These are phyloP conservation scores for Jackrogersella minutella DNA, from an alignment of 495 filamentous ascomycete species.

Conservation along the genomic window DNA sequence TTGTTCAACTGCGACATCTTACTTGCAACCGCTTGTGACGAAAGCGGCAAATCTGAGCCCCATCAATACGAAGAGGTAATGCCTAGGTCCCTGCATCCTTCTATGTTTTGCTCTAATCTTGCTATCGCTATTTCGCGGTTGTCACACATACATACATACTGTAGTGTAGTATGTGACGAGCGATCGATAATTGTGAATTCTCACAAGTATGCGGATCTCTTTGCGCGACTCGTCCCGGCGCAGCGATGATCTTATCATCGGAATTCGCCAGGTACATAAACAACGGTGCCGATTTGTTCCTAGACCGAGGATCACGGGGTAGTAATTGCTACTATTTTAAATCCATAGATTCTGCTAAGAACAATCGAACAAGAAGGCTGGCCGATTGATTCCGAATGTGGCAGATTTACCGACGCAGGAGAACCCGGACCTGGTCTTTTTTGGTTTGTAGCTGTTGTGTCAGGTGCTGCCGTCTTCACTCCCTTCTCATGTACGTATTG, in stretches of 20 bases:
- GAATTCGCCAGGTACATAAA: slow-evolving; percentile 5
- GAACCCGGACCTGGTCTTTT: slow-evolving; percentile 27
- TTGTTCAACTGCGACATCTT: slow-evolving; percentile 16
- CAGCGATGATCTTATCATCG: slow-evolving; percentile 21
- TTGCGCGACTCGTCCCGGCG: slow-evolving; percentile 4
- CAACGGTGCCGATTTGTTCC: slow-evolving; percentile 25
- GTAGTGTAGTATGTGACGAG: not conserved
- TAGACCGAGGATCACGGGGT: slow-evolving; percentile 22
- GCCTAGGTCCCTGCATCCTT: slow-evolving; percentile 1
- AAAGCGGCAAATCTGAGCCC: slow-evolving; percentile 37
- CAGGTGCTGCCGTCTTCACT: slow-evolving; percentile 15
- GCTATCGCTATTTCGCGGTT: slow-evolving; percentile 7
- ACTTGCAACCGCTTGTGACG: slow-evolving; percentile 31
- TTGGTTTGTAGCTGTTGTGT: slow-evolving; percentile 27
- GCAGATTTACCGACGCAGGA: slow-evolving; percentile 40
- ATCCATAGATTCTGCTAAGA: slow-evolving; percentile 13
- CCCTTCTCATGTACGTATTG: not conserved
- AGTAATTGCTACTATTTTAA: slow-evolving; percentile 30
- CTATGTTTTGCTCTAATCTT: slow-evolving; percentile 16
- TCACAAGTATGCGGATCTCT: not conserved
- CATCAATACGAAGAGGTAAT: slow-evolving; percentile 19
- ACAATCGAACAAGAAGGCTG: slow-evolving; percentile 6
- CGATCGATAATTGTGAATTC: not conserved
- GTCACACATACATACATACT: slow-evolving; percentile 3
- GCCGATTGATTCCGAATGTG: slow-evolving; percentile 30